These are phyloP conservation scores for Solanum sejunctum DNA, from an alignment of 257 asterid species.

Conservation along the genomic window DNA sequence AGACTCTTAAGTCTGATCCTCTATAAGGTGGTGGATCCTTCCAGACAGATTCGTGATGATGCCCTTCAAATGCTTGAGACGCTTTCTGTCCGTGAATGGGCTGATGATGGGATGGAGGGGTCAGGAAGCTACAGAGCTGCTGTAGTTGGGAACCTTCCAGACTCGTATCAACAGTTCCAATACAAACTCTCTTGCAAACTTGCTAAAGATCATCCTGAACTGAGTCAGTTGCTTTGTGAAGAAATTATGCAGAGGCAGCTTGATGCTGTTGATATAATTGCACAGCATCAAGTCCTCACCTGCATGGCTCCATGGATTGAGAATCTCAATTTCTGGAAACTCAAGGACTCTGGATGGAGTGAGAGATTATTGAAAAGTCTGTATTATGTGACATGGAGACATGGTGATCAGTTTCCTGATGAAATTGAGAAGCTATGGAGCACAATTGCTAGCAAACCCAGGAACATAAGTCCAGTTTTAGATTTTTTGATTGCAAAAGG, in stretches of 20 bases:
- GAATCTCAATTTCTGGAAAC: conserved; percentile 95
- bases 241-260: conserved; percentile 99
- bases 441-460: conserved; percentile 94
- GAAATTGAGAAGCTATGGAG: conserved; percentile 99
- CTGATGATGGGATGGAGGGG: conserved; percentile 87
- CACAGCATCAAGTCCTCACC: conserved; percentile 97
- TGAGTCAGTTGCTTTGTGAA: conserved; percentile 97
- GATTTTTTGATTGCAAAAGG: conserved; percentile 97
- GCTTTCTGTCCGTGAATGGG: conserved; percentile 97
- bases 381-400: conserved; percentile 96
- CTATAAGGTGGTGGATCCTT: conserved; percentile 98
- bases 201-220: conserved; percentile 96
- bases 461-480: conserved; percentile 91
- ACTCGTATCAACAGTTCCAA: conserved; percentile 96
- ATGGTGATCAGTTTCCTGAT: conserved; percentile 98
- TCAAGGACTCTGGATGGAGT: conserved; percentile 97
- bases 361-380: conserved; percentile 90
- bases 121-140: conserved; percentile 95
- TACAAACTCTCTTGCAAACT: conserved; percentile 99
- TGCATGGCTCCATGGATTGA: conserved; percentile 99
- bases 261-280: conserved; percentile 96
- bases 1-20: conserved; percentile 91
- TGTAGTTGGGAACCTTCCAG: conserved; percentile 98
- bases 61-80: conserved; percentile 99
- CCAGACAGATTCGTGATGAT: conserved; percentile 96